A percentile compares a stretch with the other conserved stretches of the same genome.
These are phyloP conservation scores for Trichoderma oligosporum DNA, from an alignment of 2,329 filamentous ascomycete genomes.

Conservation along the genomic window DNA sequence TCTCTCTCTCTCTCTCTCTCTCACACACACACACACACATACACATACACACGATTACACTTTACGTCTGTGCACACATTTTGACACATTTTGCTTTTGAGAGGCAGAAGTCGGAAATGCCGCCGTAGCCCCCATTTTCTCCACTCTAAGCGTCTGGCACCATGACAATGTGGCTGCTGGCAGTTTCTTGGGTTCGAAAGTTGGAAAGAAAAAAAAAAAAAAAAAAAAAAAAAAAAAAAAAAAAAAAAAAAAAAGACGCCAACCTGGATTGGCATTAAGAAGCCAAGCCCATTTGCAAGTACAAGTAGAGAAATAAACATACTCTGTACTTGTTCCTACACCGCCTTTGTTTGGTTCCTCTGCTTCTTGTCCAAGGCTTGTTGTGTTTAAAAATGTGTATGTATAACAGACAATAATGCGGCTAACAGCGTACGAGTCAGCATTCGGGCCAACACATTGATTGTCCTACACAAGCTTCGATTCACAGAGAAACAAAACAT, in stretches of 20 bases:
- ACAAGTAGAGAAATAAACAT: neutral
- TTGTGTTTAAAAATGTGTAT: neutral
- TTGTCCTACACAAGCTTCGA: neutral
- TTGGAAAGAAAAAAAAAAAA: no score
- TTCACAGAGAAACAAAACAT: neutral
- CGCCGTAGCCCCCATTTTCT: neutral
- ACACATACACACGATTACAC: neutral
- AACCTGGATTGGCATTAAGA: neutral
- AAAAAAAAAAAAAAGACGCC: no score
- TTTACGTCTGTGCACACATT: no score
- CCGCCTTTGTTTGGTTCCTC: neutral
- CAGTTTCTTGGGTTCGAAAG: neutral
- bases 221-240: no score
- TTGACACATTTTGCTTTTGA: no score
- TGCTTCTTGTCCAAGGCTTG: neutral
- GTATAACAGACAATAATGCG: slow-evolving; percentile 1
- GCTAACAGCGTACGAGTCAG: neutral
- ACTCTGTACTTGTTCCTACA: neutral
- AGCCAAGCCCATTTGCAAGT: neutral
- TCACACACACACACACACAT: no score
- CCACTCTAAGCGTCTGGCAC: neutral
- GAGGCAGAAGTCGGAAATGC: slow-evolving; percentile 8
- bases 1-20: no score
- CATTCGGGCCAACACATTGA: neutral
- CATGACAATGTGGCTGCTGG: neutral